Evolutionary conservation across 169 alveolate species (phyloP).

Genomic region (Babesia ovata): DNA sequence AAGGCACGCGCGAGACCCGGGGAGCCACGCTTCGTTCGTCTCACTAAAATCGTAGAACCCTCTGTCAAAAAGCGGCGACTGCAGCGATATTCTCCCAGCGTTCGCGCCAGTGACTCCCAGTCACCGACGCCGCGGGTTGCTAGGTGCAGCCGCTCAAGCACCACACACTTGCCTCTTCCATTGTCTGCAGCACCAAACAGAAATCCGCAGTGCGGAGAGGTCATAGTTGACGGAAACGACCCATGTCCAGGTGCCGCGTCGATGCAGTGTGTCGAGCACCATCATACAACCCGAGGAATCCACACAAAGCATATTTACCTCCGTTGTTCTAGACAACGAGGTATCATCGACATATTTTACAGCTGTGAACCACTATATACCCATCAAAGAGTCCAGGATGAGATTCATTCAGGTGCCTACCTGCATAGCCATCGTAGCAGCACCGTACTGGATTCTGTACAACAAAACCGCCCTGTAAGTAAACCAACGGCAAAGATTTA

Average conservation of each 20-base stretch:
- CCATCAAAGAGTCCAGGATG: slow-evolving; percentile 17
- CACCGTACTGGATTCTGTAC: slow-evolving; percentile 59
- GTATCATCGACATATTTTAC: too few relatives aligned
- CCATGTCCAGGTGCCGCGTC: background rate
- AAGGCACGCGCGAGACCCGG: background rate
- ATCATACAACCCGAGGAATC: too few relatives aligned
- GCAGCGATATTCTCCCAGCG: slow-evolving; percentile 16
- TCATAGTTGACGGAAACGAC: background rate
- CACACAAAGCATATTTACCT: too few relatives aligned
- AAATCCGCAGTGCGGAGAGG: slow-evolving; percentile 3
- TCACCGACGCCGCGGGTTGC: slow-evolving; percentile 42
- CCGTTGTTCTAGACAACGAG: too few relatives aligned
- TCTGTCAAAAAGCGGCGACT: slow-evolving; percentile 29
- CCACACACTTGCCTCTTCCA: background rate
- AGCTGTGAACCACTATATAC: too few relatives aligned
- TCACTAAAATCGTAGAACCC: slow-evolving; percentile 9
- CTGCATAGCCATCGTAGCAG: slow-evolving; percentile 39
- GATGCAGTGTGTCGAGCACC: too few relatives aligned
- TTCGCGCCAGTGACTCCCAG: slow-evolving; percentile 12
- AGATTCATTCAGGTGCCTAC: slow-evolving; percentile 56
- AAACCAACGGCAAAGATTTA: background rate
- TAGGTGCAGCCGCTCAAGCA: slow-evolving; percentile 25
- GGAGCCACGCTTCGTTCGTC: background rate
- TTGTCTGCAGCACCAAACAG: slow-evolving; percentile 1
- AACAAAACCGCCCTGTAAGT: slow-evolving; percentile 48